Percentiles rank a stretch among this genome's conserved stretches.
Conservation (phyloP, 805 yeast species). For the Candida pini region DNA sequence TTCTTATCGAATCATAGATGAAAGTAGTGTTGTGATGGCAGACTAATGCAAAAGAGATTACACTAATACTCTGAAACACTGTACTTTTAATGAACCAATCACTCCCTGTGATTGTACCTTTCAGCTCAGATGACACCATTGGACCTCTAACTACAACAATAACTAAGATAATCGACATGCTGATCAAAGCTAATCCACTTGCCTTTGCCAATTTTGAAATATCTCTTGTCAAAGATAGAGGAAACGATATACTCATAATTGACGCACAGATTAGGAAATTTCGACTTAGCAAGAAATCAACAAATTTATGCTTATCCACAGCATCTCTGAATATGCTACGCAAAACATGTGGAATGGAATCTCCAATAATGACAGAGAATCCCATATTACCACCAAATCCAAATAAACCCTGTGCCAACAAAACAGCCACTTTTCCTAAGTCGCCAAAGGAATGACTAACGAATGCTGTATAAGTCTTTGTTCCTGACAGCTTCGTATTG, state of each 20-base stretch:
- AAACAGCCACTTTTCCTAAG: constrained; percentile 58
- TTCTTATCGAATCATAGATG: constrained; percentile 76
- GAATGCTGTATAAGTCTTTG: constrained; percentile 78
- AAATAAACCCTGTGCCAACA: constrained; percentile 77
- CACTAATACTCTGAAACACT: constrained; percentile 87
- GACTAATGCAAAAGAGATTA: constrained; percentile 89
- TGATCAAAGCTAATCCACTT: constrained; percentile 75
- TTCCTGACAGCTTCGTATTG: constrained; percentile 73
- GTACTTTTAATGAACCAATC: constrained; percentile 54
- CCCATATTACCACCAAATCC: constrained; percentile 96
- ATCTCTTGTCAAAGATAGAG: constrained; percentile 73
- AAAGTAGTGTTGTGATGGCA: constrained; percentile 94
- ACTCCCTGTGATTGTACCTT: constrained; percentile 40
- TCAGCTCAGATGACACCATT: constrained; percentile 38
- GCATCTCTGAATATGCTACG: constrained; percentile 53
- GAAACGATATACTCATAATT: constrained; percentile 71
- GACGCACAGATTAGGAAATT: constrained; percentile 66
- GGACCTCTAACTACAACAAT: constrained; percentile 77
- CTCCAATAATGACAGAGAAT: constrained; percentile 91
- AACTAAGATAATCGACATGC: constrained; percentile 74
- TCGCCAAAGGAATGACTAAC: constrained; percentile 75
- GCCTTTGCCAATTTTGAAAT: constrained; percentile 85
- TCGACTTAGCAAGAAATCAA: constrained; percentile 56
- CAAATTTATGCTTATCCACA: constrained; percentile 29
- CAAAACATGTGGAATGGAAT: constrained; percentile 87